These are phyloP conservation scores for Nannizziopsis arthrosporioides DNA, from an alignment of 2,329 filamentous ascomycete species.

Conservation along the genomic window DNA sequence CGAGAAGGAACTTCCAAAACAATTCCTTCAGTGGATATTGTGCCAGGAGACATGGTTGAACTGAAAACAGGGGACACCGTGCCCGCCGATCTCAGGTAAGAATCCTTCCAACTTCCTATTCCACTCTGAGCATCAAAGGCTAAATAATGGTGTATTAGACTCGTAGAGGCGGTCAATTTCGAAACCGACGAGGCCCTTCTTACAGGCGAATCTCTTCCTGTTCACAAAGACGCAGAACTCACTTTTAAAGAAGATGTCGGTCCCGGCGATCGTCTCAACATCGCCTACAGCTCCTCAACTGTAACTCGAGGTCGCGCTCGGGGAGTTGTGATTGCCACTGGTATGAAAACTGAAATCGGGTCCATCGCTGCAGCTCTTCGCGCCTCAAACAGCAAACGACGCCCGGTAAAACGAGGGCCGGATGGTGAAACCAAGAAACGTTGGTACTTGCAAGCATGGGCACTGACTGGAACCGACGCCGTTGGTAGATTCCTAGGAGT, in stretches of 20 bases:
- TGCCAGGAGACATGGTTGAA: slow-evolving; percentile 50
- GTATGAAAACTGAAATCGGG: slow-evolving; percentile 51
- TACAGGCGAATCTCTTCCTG: slow-evolving; percentile 51
- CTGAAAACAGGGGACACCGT: slow-evolving; percentile 39
- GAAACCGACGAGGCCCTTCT: slow-evolving; percentile 51
- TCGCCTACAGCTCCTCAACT: slow-evolving; percentile 51
- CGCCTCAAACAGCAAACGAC: slow-evolving; percentile 43
- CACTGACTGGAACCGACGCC: slow-evolving; percentile 45
- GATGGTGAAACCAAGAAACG: slow-evolving; percentile 41
- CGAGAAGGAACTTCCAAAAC: slow-evolving; percentile 40
- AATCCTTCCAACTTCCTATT: neutral
- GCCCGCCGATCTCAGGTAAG: slow-evolving; percentile 34
- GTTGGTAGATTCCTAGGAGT: slow-evolving; percentile 55
- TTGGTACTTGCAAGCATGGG: slow-evolving; percentile 42
- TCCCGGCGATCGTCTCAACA: slow-evolving; percentile 49
- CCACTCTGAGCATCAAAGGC: neutral
- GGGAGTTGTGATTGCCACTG: slow-evolving; percentile 50
- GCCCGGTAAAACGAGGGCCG: slow-evolving; percentile 42
- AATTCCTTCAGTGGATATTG: slow-evolving; percentile 44
- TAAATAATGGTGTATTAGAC: slow-evolving; percentile 12
- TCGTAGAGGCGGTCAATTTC: slow-evolving; percentile 48
- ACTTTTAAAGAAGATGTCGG: slow-evolving; percentile 44
- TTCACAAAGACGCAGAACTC: slow-evolving; percentile 41
- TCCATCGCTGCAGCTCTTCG: slow-evolving; percentile 54
- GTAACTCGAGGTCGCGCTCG: slow-evolving; percentile 51